These are phyloP conservation scores for Sporothrix schenckii DNA, from an alignment of 2,329 filamentous ascomycete genomes.

Conservation along the genomic window DNA sequence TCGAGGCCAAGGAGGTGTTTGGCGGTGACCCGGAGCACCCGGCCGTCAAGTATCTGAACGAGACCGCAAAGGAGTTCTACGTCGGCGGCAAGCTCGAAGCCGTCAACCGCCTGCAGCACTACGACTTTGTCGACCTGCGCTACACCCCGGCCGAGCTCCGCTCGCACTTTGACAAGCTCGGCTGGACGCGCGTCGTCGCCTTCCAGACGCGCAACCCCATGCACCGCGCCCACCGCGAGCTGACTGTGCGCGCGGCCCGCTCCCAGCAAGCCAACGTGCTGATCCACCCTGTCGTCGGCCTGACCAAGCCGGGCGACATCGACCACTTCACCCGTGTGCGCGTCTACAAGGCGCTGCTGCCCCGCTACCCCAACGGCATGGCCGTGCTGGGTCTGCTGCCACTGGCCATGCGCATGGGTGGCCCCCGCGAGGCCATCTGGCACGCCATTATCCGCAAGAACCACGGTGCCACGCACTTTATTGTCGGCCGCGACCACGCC, in stretches of 20 bases:
- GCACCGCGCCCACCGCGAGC: constrained; percentile 96
- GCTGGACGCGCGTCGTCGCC: constrained; percentile 95
- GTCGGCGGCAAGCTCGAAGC: constrained; percentile 95
- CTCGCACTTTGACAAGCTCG: constrained; percentile 98
- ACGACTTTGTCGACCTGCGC: constrained; percentile 96
- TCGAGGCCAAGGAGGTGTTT: constrained; percentile 93
- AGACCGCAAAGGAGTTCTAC: constrained; percentile 82
- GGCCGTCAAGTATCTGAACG: constrained; percentile 85
- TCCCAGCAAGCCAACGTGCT: constrained; percentile 97
- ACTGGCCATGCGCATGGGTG: constrained; percentile 98
- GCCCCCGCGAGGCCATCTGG: constrained; percentile 97
- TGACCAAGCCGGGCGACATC: constrained; percentile 99
- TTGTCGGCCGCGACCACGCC: constrained; percentile 96
- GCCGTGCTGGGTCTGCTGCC: constrained; percentile 92
- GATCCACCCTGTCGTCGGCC: constrained; percentile 96
- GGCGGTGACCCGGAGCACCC: constrained; percentile 90
- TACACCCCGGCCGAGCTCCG: constrained; percentile 95
- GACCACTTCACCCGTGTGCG: constrained; percentile 99
- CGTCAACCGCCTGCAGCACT: constrained; percentile 93
- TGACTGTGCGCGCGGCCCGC: constrained; percentile 95
- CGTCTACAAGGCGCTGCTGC: constrained; percentile 95
- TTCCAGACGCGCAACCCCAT: constrained; percentile 99
- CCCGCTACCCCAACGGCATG: constrained; percentile 98
- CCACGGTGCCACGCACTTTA: constrained; percentile 98
- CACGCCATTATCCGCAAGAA: constrained; percentile 99